Conservation (phyloP, 2,329 filamentous ascomycete species). For the Cercospora brassicicola region DNA sequence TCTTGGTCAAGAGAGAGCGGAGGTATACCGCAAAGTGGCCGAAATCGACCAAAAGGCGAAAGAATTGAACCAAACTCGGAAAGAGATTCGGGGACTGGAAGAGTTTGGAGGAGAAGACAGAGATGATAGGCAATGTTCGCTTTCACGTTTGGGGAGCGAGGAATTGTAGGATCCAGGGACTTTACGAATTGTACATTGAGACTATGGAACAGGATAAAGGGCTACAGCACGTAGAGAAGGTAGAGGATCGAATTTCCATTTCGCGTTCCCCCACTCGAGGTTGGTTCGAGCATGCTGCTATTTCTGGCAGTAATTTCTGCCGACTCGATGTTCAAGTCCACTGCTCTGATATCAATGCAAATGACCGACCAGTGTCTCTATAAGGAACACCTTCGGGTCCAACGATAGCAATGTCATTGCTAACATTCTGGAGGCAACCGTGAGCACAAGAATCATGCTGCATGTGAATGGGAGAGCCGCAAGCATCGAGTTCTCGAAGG, state of each 20-base stretch:
- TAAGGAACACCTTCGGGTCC: not conserved
- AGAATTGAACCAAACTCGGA: not conserved
- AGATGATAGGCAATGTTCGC: not conserved
- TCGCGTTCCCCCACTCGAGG: not conserved
- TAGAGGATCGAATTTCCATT: not conserved
- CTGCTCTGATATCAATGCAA: not conserved
- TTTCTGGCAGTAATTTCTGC: not conserved
- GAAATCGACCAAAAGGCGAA: not conserved
- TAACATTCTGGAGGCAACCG: not conserved
- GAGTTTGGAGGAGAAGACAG: not conserved
- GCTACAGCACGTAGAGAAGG: not conserved
- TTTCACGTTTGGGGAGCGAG: not conserved
- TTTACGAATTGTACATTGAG: not conserved
- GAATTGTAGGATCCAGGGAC: not conserved
- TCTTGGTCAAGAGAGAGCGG: not conserved
- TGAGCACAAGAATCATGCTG: not conserved
- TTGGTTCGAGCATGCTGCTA: not conserved
- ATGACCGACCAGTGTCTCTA: not conserved
- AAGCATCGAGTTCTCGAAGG: not conserved
- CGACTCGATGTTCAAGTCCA: not conserved
- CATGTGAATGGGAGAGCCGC: not conserved
- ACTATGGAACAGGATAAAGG: not conserved
- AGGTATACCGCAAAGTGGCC: not conserved
- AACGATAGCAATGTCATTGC: not conserved
- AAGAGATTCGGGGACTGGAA: not conserved